phyloP scores from a whole-genome alignment of 805 yeast genomes.

The Candida fluviatilis region DNA sequence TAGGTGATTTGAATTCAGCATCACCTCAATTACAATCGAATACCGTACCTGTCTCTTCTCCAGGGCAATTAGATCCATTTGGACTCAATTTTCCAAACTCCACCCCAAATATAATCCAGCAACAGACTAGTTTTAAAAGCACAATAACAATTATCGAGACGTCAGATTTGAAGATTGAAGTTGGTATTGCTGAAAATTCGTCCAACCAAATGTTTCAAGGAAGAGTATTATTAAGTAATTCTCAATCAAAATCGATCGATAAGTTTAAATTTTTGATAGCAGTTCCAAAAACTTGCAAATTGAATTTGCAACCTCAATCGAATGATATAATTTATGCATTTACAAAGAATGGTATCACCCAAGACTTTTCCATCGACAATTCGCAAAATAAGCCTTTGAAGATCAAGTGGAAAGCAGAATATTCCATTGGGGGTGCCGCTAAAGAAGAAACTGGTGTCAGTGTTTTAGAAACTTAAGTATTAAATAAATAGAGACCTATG shows the following conservation, averaged over 20 bases:
- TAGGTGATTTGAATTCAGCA: slow-evolving; percentile 37
- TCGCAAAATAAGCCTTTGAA: slow-evolving; percentile 42
- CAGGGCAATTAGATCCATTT: slow-evolving; percentile 34
- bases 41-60: slow-evolving; percentile 6
- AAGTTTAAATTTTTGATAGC: slow-evolving; percentile 62
- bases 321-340: slow-evolving; percentile 48
- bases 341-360: slow-evolving; percentile 48
- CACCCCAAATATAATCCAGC: slow-evolving; percentile 24
- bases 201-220: slow-evolving; percentile 36
- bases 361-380: slow-evolving; percentile 42
- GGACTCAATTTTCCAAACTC: slow-evolving; percentile 35
- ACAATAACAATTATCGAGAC: slow-evolving; percentile 41
- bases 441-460: slow-evolving; percentile 57
- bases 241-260: slow-evolving; percentile 39
- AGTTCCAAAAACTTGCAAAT: slow-evolving; percentile 58
- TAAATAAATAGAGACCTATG: background rate
- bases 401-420: slow-evolving; percentile 73
- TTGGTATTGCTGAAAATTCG: slow-evolving; percentile 34
- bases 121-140: slow-evolving; percentile 12
- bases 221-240: slow-evolving; percentile 50
- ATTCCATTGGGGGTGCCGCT: slow-evolving; percentile 42
- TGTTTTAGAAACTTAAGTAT: slow-evolving; percentile 8
- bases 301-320: slow-evolving; percentile 61
- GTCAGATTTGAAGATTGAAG: slow-evolving; percentile 44
- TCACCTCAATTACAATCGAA: slow-evolving; percentile 33